phyloP scores from a whole-genome alignment of 805 yeast species.

The Torulaspora quercuum region DNA sequence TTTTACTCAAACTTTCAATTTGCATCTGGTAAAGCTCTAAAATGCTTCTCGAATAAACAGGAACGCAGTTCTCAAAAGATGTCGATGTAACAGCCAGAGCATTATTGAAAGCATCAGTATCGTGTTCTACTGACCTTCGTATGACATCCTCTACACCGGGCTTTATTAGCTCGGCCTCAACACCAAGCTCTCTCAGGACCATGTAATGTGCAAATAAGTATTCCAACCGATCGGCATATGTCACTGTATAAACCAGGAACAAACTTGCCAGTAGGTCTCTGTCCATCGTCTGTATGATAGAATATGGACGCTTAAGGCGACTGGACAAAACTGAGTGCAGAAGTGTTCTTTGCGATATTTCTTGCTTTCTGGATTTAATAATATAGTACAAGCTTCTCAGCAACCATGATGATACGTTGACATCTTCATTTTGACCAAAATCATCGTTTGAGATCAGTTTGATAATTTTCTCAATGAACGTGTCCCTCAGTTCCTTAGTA shows the following conservation, averaged over 20 bases:
- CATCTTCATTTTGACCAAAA: background rate
- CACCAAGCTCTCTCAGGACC: conserved; percentile 31
- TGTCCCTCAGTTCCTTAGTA: background rate
- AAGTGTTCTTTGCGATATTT: conserved; percentile 10
- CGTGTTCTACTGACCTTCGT: conserved; percentile 3
- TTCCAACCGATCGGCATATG: conserved; percentile 21
- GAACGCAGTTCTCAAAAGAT: conserved; percentile 12
- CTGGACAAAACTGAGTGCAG: conserved; percentile 9
- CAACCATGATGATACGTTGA: conserved; percentile 31
- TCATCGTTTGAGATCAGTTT: background rate
- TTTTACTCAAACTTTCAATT: conserved; percentile 20
- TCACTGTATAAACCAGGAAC: conserved; percentile 31
- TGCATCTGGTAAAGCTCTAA: conserved; percentile 26
- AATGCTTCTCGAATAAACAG: conserved; percentile 13
- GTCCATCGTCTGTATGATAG: conserved; percentile 2
- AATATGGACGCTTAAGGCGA: conserved; percentile 6
- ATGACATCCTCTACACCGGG: conserved; percentile 26
- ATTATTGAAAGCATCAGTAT: conserved; percentile 19
- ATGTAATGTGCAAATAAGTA: conserved; percentile 38
- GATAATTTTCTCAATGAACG: conserved; percentile 7
- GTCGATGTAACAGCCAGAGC: conserved; percentile 16
- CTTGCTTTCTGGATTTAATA: conserved; percentile 11
- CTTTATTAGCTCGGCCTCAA: conserved; percentile 14
- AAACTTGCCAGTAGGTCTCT: conserved; percentile 24
- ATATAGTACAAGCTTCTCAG: conserved; percentile 31